These are phyloP conservation scores for Colletotrichum sansevieriae DNA, from an alignment of 2,329 filamentous ascomycete genomes.

Conservation along the genomic window DNA sequence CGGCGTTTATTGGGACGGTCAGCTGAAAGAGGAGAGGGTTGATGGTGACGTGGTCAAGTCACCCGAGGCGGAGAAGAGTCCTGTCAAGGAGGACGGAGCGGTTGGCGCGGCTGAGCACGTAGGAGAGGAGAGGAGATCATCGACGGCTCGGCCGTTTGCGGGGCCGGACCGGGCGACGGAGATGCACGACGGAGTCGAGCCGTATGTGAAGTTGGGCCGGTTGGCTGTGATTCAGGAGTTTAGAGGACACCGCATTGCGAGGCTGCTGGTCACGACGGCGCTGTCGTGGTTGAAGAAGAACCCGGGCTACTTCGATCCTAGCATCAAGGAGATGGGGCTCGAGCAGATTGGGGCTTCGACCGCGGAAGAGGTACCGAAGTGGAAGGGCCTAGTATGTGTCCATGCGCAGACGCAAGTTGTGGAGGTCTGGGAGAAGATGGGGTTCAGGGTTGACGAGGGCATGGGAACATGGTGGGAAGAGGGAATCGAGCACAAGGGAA, in stretches of 20 bases:
- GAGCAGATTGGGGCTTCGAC: slow-evolving; percentile 57
- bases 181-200: slow-evolving; percentile 73
- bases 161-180: slow-evolving; percentile 60
- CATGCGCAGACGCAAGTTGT: slow-evolving; percentile 81
- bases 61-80: slow-evolving; percentile 32
- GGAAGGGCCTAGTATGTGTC: slow-evolving; percentile 76
- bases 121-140: slow-evolving; percentile 27
- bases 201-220: slow-evolving; percentile 86
- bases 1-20: slow-evolving; percentile 61
- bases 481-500: slow-evolving; percentile 86
- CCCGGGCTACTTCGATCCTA: slow-evolving; percentile 66
- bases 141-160: slow-evolving; percentile 16
- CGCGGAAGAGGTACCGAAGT: slow-evolving; percentile 58
- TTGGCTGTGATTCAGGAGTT: slow-evolving; percentile 78
- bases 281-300: slow-evolving; percentile 77
- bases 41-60: slow-evolving; percentile 42
- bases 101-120: slow-evolving; percentile 44
- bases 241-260: slow-evolving; percentile 74
- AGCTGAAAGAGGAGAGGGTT: slow-evolving; percentile 49
- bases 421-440: slow-evolving; percentile 76
- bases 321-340: slow-evolving; percentile 58
- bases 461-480: slow-evolving; percentile 88
- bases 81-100: slow-evolving; percentile 36
- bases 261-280: slow-evolving; percentile 75
- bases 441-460: slow-evolving; percentile 79